Evolutionary conservation across 1,284 basidiomycete genomes (phyloP).

Genomic region (Leccinum fuscescens): DNA sequence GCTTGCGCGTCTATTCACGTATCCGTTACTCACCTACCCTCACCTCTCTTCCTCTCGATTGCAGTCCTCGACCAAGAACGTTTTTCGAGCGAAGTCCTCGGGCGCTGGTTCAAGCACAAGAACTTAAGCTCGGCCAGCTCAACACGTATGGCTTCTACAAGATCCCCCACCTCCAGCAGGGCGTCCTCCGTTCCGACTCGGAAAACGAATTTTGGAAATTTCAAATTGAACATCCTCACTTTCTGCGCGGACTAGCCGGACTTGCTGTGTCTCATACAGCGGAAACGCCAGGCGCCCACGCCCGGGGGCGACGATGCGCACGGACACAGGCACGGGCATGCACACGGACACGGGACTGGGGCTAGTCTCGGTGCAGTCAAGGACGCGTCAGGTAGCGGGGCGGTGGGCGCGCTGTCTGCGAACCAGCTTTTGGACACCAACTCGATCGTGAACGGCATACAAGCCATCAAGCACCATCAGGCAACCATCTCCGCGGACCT

Average conservation of each 20-base stretch:
- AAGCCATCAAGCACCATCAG: slow-evolving; percentile 90
- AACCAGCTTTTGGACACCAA: slow-evolving; percentile 71
- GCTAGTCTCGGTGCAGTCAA: slow-evolving; percentile 8
- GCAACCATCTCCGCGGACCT: slow-evolving; percentile 86
- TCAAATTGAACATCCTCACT: slow-evolving; percentile 72
- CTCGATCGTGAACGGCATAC: slow-evolving; percentile 78
- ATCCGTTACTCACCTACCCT: neutral
- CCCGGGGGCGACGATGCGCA: slow-evolving; percentile 29
- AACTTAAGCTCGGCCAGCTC: slow-evolving; percentile 91
- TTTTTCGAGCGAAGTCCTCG: slow-evolving; percentile 88
- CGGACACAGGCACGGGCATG: slow-evolving; percentile 8
- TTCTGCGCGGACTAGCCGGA: slow-evolving; percentile 87
- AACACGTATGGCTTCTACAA: slow-evolving; percentile 99
- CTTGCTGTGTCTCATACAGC: slow-evolving; percentile 84
- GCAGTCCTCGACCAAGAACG: slow-evolving; percentile 91
- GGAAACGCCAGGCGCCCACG: slow-evolving; percentile 58
- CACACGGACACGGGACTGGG: neutral
- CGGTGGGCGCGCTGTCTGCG: slow-evolving; percentile 28
- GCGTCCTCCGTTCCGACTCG: slow-evolving; percentile 79
- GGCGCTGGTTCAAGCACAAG: slow-evolving; percentile 94
- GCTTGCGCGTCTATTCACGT: neutral
- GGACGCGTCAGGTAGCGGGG: slow-evolving; percentile 18
- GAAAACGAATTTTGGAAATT: slow-evolving; percentile 95
- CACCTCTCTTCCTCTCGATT: neutral
- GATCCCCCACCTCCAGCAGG: slow-evolving; percentile 94